Percentiles rank a stretch among this genome's conserved stretches.
These are phyloP conservation scores for Coemansia sp. DNA, from an alignment of 192 early-diverging fungal species.

Conservation along the genomic window DNA sequence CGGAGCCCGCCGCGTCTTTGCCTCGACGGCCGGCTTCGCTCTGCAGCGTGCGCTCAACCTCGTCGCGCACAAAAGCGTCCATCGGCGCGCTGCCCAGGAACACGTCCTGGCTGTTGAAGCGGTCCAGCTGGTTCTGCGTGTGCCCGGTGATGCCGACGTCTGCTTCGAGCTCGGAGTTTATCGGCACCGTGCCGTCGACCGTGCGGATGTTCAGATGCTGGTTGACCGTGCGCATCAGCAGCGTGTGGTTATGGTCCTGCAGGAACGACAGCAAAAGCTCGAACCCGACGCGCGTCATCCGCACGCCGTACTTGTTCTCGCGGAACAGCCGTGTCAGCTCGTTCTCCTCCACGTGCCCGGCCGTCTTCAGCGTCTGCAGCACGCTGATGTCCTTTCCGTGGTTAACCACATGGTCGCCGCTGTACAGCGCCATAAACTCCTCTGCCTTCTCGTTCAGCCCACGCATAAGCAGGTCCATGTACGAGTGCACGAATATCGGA, in stretches of 20 bases:
- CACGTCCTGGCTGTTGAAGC: constrained; percentile 79
- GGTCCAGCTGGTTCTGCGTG: constrained; percentile 65
- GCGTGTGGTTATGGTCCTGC: constrained; percentile 87
- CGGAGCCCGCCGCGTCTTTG: constrained; percentile 20
- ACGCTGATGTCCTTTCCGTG: constrained; percentile 71
- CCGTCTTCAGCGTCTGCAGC: constrained; percentile 65
- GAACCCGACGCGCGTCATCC: constrained; percentile 82
- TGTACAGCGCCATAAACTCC: constrained; percentile 74
- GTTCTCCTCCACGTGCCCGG: constrained; percentile 77
- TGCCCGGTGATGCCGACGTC: constrained; percentile 76
- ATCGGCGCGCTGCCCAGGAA: constrained; percentile 69
- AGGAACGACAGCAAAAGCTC: constrained; percentile 88
- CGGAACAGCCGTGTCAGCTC: constrained; percentile 78
- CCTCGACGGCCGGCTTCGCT: constrained; percentile 56
- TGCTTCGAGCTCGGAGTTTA: constrained; percentile 45
- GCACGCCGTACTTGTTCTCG: constrained; percentile 78
- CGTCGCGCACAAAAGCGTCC: constrained; percentile 70
- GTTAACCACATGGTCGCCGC: constrained; percentile 70
- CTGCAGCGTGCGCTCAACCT: constrained; percentile 78
- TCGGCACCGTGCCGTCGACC: constrained; percentile 31
- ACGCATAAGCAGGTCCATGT: constrained; percentile 75
- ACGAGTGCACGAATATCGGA: constrained; percentile 90
- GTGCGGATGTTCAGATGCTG: constrained; percentile 80
- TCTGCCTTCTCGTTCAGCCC: constrained; percentile 41
- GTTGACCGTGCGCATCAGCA: constrained; percentile 87